Conservation (phyloP, 345 rosid species). For the Bruguiera gymnorhiza region DNA sequence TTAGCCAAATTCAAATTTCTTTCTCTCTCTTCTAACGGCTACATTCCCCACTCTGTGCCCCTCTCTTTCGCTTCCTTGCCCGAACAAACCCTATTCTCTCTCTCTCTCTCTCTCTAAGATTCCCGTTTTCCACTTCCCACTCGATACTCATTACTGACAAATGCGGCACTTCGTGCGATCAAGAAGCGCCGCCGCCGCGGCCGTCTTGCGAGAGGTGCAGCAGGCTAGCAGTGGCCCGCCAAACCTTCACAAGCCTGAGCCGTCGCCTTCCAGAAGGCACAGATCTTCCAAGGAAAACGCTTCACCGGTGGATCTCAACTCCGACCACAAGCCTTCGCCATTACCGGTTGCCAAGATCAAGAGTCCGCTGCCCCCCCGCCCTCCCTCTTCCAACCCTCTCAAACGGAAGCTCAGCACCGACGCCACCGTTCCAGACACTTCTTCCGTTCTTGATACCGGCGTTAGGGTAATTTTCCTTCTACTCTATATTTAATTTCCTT, state of each 20-base stretch:
- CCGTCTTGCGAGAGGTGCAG: conserved; percentile 44
- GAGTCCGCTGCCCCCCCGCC: conserved; percentile 77
- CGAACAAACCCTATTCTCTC: conserved; percentile 11
- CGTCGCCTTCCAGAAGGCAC: conserved; percentile 39
- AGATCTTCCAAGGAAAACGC: conserved; percentile 68
- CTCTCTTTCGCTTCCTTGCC: conserved; percentile 45
- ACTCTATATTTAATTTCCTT: too few species aligned
- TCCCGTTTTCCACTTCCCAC: background rate
- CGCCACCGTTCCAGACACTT: conserved; percentile 28
- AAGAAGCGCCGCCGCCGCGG: conserved; percentile 28
- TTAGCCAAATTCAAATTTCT: conserved; percentile 34
- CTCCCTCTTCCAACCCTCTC: conserved; percentile 83
- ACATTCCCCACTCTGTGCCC: conserved; percentile 25
- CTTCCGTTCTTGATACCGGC: conserved; percentile 28
- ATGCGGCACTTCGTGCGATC: conserved; percentile 84
- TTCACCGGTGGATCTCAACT: conserved; percentile 74
- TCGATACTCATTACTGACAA: background rate
- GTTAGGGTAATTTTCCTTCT: conserved; percentile 10
- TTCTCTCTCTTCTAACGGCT: conserved; percentile 47
- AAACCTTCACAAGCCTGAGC: conserved; percentile 27
- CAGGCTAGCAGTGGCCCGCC: conserved; percentile 24
- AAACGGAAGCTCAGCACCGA: conserved; percentile 76
- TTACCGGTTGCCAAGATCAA: conserved; percentile 42
- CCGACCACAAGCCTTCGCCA: conserved; percentile 34
- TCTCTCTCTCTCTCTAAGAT: conserved; percentile 15